Conservation (phyloP, 441 rosid species). For the Erodium moschatum region DNA sequence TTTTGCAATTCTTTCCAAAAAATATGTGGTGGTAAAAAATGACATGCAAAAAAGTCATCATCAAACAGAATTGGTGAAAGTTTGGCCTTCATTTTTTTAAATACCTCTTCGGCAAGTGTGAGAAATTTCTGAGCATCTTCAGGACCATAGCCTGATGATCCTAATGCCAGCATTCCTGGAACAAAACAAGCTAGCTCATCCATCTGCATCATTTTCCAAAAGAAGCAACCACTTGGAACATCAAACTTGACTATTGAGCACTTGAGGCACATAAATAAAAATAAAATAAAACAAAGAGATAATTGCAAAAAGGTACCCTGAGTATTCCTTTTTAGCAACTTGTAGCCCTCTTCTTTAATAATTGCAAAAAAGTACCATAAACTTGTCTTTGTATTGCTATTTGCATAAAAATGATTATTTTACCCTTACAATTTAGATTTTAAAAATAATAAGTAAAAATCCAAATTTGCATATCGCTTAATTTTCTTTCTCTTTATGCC, state of each 20-base stretch:
- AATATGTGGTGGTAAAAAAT: neutral
- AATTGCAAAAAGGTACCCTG: no score
- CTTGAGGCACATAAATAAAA: conserved; percentile 10
- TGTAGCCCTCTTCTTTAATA: no score
- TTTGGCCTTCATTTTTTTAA: neutral
- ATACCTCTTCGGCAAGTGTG: conserved; percentile 90
- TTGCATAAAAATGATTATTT: no score
- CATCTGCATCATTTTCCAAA: conserved; percentile 50
- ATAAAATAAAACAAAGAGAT: no score
- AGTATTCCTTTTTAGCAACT: no score
- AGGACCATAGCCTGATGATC: conserved; percentile 71
- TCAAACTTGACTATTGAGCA: conserved; percentile 1
- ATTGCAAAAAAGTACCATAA: no score
- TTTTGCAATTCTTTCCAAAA: neutral
- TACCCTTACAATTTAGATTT: no score
- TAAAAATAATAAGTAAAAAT: no score
- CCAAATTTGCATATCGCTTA: no score
- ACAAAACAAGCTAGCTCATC: conserved; percentile 99
- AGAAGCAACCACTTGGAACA: conserved; percentile 13
- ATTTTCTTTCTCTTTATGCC: no score
- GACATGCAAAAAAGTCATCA: neutral
- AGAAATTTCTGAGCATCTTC: conserved; percentile 58
- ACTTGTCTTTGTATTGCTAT: no score
- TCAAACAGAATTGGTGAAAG: neutral
- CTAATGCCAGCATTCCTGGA: conserved; percentile 99